phyloP scores from a whole-genome alignment of 1,284 basidiomycete genomes.

The Earliella scabrosa region DNA sequence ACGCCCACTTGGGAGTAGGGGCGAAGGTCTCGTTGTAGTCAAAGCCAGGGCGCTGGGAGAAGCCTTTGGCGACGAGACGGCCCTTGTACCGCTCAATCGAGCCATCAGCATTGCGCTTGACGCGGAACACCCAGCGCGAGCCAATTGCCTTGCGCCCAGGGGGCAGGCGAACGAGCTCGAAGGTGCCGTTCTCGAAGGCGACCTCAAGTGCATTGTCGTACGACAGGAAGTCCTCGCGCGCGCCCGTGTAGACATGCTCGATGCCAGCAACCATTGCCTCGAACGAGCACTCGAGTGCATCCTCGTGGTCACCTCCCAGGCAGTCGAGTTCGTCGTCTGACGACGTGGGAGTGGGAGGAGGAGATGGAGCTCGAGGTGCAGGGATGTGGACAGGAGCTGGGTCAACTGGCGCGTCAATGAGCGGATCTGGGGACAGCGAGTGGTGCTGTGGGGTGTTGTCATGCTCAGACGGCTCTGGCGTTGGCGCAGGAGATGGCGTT shows the following conservation, averaged over 20 bases:
- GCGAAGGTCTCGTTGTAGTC: conserved; percentile 47
- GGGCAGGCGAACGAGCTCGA: conserved; percentile 27
- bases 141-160: conserved; percentile 21
- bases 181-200: conserved; percentile 28
- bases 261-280: conserved; percentile 6
- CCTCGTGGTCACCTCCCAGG: conserved; percentile 1
- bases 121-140: conserved; percentile 40
- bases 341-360: conserved; percentile 5
- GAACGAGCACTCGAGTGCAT: conserved; percentile 6
- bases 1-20: conserved; percentile 36
- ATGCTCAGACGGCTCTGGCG: not conserved
- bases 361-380: not conserved
- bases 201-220: not conserved
- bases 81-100: conserved; percentile 40
- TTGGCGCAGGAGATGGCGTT: conserved; percentile 5
- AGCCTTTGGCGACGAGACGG: conserved; percentile 46
- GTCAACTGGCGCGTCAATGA: conserved; percentile 2
- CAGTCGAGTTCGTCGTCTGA: conserved; percentile 8
- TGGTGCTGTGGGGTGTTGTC: not conserved
- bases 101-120: conserved; percentile 41
- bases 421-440: conserved; percentile 2
- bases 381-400: conserved; percentile 1
- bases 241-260: conserved; percentile 8
- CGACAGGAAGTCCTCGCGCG: not conserved
- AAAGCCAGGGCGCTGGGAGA: conserved; percentile 43